Evolutionary conservation across 441 rosid genomes (phyloP).

Genomic region (Brassica balearica): DNA sequence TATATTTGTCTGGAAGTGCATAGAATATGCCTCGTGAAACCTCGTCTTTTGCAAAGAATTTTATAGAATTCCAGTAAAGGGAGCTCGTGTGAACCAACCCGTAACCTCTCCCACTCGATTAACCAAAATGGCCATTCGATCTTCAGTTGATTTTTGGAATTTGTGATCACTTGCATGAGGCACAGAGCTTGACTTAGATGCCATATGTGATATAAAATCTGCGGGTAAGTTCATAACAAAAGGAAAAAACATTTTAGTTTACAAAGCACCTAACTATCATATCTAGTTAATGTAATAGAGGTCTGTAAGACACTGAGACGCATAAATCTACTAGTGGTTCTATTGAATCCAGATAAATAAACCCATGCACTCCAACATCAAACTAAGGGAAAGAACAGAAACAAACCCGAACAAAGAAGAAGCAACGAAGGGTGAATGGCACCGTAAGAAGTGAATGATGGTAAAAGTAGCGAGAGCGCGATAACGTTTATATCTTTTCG

Average conservation of each 20-base stretch:
- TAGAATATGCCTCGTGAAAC: slow-evolving; percentile 27
- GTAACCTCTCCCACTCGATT: slow-evolving; percentile 11
- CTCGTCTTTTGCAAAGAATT: background rate
- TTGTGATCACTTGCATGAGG: slow-evolving; percentile 7
- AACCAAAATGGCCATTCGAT: slow-evolving; percentile 9
- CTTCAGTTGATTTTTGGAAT: slow-evolving; percentile 10
- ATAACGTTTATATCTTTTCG: background rate
- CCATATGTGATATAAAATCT: slow-evolving; percentile 9
- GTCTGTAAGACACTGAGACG: background rate
- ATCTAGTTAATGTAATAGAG: background rate
- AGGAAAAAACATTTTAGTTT: background rate
- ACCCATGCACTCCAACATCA: too few relatives aligned
- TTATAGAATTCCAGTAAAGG: slow-evolving; percentile 11
- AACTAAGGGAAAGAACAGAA: background rate
- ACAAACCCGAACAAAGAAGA: background rate
- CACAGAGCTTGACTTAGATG: slow-evolving; percentile 5
- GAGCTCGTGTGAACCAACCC: slow-evolving; percentile 1
- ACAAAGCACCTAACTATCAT: background rate
- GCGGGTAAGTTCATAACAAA: background rate
- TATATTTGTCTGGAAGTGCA: slow-evolving; percentile 20
- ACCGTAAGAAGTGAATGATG: background rate
- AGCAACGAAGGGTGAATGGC: background rate
- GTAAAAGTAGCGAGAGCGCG: background rate
- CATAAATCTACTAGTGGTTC: too few relatives aligned
- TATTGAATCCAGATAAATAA: too few relatives aligned